Evolutionary conservation across 176 grass and related monocot species (phyloP).

Genomic region (Oryza australiensis): DNA sequence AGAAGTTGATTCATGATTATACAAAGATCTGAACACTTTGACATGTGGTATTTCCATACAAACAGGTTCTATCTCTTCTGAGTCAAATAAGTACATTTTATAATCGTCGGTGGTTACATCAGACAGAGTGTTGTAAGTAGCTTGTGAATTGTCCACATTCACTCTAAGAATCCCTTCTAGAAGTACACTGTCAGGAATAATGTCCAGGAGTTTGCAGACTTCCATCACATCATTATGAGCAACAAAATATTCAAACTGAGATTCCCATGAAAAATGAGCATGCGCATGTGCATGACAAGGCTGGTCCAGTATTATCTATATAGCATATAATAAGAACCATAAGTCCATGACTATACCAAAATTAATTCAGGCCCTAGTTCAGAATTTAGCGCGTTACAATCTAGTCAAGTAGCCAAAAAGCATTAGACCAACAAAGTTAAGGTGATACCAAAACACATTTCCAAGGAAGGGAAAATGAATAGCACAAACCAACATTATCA

Average conservation of each 20-base stretch:
- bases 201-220: slow-evolving; percentile 62
- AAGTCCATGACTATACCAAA: slow-evolving; percentile 16
- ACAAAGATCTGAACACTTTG: slow-evolving; percentile 62
- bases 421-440: neutral
- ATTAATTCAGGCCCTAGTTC: slow-evolving; percentile 10
- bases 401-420: slow-evolving; percentile 10
- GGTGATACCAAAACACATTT: neutral
- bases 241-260: slow-evolving; percentile 79
- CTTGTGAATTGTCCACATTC: slow-evolving; percentile 54
- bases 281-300: slow-evolving; percentile 40
- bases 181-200: slow-evolving; percentile 59
- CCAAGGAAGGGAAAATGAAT: neutral
- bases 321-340: slow-evolving; percentile 37
- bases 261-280: slow-evolving; percentile 78
- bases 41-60: slow-evolving; percentile 72
- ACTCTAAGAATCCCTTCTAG: slow-evolving; percentile 73
- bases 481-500: neutral
- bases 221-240: slow-evolving; percentile 59
- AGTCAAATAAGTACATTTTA: slow-evolving; percentile 66
- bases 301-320: slow-evolving; percentile 88
- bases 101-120: slow-evolving; percentile 46
- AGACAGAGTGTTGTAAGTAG: slow-evolving; percentile 12
- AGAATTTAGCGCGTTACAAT: slow-evolving; percentile 3
- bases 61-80: slow-evolving; percentile 71
- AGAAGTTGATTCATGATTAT: slow-evolving; percentile 53